Percentiles rank a stretch among this genome's conserved stretches.
phyloP scores from a whole-genome alignment of 495 filamentous ascomycete genomes.

The Trypethelium eluteriae region DNA sequence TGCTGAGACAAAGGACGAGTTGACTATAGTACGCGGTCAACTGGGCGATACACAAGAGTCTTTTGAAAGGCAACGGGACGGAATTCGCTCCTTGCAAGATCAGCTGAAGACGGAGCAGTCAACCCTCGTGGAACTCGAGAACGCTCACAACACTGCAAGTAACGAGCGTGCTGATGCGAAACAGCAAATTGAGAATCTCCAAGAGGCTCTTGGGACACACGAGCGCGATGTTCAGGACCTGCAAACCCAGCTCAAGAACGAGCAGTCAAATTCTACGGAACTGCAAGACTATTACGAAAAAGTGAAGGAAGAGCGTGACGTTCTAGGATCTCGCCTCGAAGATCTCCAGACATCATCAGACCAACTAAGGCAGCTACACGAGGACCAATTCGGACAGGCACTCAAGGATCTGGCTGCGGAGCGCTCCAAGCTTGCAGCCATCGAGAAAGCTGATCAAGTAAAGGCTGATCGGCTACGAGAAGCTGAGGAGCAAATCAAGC shows the following conservation, averaged over 20 bases:
- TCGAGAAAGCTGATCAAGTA: not conserved
- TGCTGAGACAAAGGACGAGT: not conserved
- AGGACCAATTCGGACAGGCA: constrained; percentile 9
- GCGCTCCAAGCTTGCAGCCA: constrained; percentile 13
- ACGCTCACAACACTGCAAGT: not conserved
- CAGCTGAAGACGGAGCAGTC: not conserved
- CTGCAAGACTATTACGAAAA: constrained; percentile 13
- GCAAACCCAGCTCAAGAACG: not conserved
- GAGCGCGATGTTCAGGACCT: not conserved
- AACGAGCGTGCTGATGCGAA: not conserved
- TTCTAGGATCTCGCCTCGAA: constrained; percentile 16
- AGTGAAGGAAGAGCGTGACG: constrained; percentile 17
- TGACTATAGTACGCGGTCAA: not conserved
- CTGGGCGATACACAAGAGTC: not conserved
- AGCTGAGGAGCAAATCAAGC: not conserved
- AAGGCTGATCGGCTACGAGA: not conserved
- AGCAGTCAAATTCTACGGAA: not conserved
- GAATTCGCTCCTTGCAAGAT: not conserved
- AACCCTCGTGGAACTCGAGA: not conserved
- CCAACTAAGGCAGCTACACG: not conserved
- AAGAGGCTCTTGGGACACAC: not conserved
- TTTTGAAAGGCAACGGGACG: not conserved
- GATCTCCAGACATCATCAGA: constrained; percentile 4
- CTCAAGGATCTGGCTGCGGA: constrained; percentile 4
- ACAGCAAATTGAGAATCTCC: not conserved